Base-by-base conservation (phyloP, 179 eudicot genomes). In the Beta macrorhiza region DNA sequence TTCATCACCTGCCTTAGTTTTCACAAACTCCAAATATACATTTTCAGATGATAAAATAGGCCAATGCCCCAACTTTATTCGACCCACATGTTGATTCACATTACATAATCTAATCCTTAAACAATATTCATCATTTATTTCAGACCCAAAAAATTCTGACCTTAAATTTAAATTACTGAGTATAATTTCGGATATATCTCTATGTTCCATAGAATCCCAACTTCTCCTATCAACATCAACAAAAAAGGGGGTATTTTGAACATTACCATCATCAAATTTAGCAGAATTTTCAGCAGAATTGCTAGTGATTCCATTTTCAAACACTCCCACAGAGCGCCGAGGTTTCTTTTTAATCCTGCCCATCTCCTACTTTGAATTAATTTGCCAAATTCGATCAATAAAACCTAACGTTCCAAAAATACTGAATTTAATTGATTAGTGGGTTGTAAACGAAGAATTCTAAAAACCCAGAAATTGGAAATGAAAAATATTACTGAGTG, bases 131-230 rank as follows among this genome's bases (percentile, higher is more conserved):
- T 89, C 90, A 72, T 32, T 78, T 77, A 90, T 80, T n/a, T 78
- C 86, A 77, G 55, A 86, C 75, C 87, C 92, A 61, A 65, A 53
- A 80, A 89, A 89, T 62, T 89, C 92, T 49, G 67, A 64, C 16
- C 79, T 83, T 47, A 89, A 77, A 78, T 79, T 82, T 81, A 96
- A 87, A 85, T 92, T 85, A 73, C 80, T 67, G 70, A 94, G 83
- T 80, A 91, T 84, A 87, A 94, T 87, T 87, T 96, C 99, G 7
- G 98, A 89, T 37, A 96, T 73, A 86, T 94, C 98, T 63, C 82
- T 87, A 85, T 90, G 98, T 84, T 86, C 84, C 10, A 76, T 74
- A 0, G 89, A 88, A 80, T 55, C 83, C 97, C 96, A 93, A 82
- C 80, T 80, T 68, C 76, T 75, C 75, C 84, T 58, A 82, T 94